These are phyloP conservation scores for Fusarium oxysporum DNA, from an alignment of 2,329 filamentous ascomycete species.

Conservation along the genomic window DNA sequence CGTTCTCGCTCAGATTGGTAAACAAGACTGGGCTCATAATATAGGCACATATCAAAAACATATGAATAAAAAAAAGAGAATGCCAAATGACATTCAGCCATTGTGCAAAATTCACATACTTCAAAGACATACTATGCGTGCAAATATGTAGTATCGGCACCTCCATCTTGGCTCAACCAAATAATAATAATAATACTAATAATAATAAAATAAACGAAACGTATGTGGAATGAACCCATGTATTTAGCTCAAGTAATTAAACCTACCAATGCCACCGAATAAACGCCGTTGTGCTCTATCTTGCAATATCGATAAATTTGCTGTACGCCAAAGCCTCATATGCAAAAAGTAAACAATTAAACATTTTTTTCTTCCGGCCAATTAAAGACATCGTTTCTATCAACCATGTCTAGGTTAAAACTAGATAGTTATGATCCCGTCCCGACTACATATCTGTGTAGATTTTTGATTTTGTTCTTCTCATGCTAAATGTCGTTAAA, in stretches of 20 bases:
- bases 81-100: neutral
- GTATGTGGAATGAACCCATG: neutral
- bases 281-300: constrained; percentile 15
- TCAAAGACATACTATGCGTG: neutral
- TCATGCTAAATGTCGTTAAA: constrained; percentile 47
- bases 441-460: constrained; percentile 43
- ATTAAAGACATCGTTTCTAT: constrained; percentile 44
- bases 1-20: constrained; percentile 7
- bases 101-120: neutral
- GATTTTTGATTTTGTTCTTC: constrained; percentile 39
- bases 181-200: neutral
- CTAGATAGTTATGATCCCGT: constrained; percentile 25
- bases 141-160: neutral
- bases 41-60: constrained; percentile 7
- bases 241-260: neutral
- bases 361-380: constrained; percentile 35
- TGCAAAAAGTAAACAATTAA: constrained; percentile 41
- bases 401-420: constrained; percentile 34
- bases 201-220: neutral
- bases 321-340: constrained; percentile 8
- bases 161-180: neutral
- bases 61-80: neutral
- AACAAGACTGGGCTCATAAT: constrained; percentile 4
- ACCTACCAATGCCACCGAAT: neutral
- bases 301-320: constrained; percentile 7